A percentile compares a stretch with the other conserved stretches of the same genome.
Evolutionary conservation across 306 rosid genomes (phyloP).

Genomic region (Rosa multiflora): DNA sequence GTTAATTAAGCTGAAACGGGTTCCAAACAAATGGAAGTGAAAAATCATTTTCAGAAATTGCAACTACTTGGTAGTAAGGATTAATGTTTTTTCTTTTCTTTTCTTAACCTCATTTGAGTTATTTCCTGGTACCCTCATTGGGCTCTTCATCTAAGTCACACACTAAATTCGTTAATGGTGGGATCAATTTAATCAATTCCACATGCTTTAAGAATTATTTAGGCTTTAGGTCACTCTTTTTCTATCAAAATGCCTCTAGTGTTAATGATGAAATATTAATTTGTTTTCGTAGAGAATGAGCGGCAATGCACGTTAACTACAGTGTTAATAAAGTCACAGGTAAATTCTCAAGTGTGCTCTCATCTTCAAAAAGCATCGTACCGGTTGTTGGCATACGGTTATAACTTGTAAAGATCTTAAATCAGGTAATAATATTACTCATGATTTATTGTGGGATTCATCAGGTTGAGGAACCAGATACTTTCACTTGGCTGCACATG

Average conservation of each 20-base stretch:
- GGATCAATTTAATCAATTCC: background rate
- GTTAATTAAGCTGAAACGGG: background rate
- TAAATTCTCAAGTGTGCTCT: conserved; percentile 2
- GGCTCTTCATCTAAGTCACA: background rate
- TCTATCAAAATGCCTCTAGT: background rate
- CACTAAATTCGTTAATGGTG: background rate
- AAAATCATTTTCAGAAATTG: background rate
- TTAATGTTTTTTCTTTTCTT: background rate
- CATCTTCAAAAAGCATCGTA: background rate
- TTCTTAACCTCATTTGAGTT: background rate
- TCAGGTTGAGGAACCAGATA: conserved; percentile 47
- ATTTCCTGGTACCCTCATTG: background rate
- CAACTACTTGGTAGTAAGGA: background rate
- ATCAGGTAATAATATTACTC: conserved; percentile 8
- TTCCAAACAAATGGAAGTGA: background rate
- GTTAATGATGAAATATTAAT: conserved; percentile 16
- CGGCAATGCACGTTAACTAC: conserved; percentile 52
- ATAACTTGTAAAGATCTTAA: background rate
- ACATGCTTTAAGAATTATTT: background rate
- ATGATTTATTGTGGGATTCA: conserved; percentile 23
- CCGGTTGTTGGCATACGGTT: background rate
- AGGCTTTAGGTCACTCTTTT: background rate
- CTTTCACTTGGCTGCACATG: conserved; percentile 57
- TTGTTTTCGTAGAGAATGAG: conserved; percentile 38
- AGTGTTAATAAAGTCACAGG: conserved; percentile 62